Conservation (phyloP, 2,329 filamentous ascomycete species). For the Neocatenulostroma microsporum region DNA sequence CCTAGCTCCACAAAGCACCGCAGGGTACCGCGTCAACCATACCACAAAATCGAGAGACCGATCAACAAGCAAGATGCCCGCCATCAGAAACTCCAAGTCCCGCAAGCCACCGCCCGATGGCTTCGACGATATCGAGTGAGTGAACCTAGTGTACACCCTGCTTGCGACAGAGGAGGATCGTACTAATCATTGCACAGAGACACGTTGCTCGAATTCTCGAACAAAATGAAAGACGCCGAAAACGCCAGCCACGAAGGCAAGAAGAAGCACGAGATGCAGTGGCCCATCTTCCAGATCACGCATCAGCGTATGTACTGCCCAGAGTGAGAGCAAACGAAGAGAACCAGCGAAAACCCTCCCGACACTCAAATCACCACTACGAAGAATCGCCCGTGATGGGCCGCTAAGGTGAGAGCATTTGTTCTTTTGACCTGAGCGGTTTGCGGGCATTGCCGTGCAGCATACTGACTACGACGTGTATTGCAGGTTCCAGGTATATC, state of each 20-base stretch:
- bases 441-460: conserved; percentile 4
- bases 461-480: conserved; percentile 14
- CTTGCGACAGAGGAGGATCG: no score
- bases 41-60: no score
- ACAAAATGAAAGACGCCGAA: conserved; percentile 93
- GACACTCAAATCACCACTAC: no score
- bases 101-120: conserved; percentile 77
- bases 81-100: conserved; percentile 66
- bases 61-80: conserved; percentile 64
- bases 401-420: conserved; percentile 27
- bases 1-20: no score
- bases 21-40: no score
- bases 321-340: conserved; percentile 9
- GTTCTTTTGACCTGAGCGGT: conserved; percentile 22
- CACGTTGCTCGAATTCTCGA: conserved; percentile 74
- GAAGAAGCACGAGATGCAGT: conserved; percentile 85
- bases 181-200: no score
- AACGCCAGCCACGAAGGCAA: conserved; percentile 72
- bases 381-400: conserved; percentile 12
- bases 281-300: conserved; percentile 96
- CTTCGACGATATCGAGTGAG: conserved; percentile 81
- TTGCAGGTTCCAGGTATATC: conserved; percentile 66
- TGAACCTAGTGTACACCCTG: no score
- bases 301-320: conserved; percentile 63
- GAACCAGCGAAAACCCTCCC: conserved; percentile 1